Conservation (phyloP, 106 monocot species). For the Vanilla planifolia region DNA sequence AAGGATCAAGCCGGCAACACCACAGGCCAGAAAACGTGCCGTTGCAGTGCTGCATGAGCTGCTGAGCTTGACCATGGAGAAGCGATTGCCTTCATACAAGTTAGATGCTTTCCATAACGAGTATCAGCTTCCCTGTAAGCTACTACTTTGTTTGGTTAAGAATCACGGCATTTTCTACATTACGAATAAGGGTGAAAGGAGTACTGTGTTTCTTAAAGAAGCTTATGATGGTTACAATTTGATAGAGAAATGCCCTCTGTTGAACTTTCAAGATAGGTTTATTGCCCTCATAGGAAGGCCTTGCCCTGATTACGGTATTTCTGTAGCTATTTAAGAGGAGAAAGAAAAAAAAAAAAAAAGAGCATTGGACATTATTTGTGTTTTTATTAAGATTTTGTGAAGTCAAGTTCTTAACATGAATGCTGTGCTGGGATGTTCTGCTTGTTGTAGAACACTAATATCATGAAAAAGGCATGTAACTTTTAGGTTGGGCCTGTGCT, state of each 20-base stretch:
- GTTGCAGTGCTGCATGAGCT: constrained; percentile 87
- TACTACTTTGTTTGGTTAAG: constrained; percentile 92
- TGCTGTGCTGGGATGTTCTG: too few species aligned
- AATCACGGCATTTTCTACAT: constrained; percentile 97
- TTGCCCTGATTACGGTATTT: constrained; percentile 16
- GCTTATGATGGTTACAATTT: constrained; percentile 62
- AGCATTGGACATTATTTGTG: too few species aligned
- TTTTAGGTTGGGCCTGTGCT: too few species aligned
- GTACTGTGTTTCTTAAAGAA: constrained; percentile 92
- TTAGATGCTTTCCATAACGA: constrained; percentile 83
- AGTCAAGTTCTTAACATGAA: too few species aligned
- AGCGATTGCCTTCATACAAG: constrained; percentile 68
- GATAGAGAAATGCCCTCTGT: constrained; percentile 66
- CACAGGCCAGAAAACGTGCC: constrained; percentile 75
- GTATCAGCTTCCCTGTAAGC: constrained; percentile 69
- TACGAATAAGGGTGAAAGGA: constrained; percentile 84
- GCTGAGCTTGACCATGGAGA: constrained; percentile 77
- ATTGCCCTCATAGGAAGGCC: constrained; percentile 62
- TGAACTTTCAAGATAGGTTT: constrained; percentile 70
- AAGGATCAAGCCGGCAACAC: constrained; percentile 49
- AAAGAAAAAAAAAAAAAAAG: too few species aligned
- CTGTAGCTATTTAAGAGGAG: constrained; percentile 20
- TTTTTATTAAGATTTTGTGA: too few species aligned
- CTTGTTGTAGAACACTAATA: too few species aligned
- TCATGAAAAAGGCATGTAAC: too few species aligned